Evolutionary conservation across 176 grass and related monocot species (phyloP).

Genomic region (Chloris gayana): DNA sequence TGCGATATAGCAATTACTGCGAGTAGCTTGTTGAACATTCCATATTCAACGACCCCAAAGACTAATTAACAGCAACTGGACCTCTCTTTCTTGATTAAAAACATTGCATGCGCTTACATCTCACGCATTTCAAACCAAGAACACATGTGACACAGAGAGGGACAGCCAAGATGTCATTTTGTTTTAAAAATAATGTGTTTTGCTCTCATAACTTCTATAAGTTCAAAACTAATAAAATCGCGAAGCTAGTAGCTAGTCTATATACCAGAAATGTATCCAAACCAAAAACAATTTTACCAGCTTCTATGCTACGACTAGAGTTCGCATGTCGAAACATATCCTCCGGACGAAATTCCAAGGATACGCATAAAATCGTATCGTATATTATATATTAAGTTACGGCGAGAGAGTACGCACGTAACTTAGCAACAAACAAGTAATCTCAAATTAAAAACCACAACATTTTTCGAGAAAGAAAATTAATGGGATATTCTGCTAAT

Average conservation of each 20-base stretch:
- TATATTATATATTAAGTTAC: not conserved
- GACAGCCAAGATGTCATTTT: not conserved
- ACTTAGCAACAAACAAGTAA: not conserved
- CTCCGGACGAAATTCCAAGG: not conserved
- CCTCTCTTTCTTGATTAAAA: not conserved
- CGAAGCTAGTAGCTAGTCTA: not conserved
- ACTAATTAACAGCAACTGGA: not conserved
- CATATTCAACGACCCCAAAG: not conserved
- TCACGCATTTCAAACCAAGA: not conserved
- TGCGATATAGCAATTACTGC: conserved; percentile 37
- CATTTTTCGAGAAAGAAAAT: not conserved
- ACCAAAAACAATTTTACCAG: not conserved
- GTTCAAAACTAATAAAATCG: not conserved
- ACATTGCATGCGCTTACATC: not conserved
- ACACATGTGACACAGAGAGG: not conserved
- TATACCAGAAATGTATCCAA: not conserved
- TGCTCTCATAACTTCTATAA: not conserved
- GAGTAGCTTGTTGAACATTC: not conserved
- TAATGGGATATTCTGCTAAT: not conserved
- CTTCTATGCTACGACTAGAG: not conserved
- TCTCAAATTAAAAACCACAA: too few species aligned
- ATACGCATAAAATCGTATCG: not conserved
- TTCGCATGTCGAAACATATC: not conserved
- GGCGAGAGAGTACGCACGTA: not conserved
- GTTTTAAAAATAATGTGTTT: not conserved